Percentiles rank a stretch among this genome's conserved stretches.
Evolutionary conservation across 148 eudicot genomes (phyloP).

Genomic region (Fagopyrum homotropicum): DNA sequence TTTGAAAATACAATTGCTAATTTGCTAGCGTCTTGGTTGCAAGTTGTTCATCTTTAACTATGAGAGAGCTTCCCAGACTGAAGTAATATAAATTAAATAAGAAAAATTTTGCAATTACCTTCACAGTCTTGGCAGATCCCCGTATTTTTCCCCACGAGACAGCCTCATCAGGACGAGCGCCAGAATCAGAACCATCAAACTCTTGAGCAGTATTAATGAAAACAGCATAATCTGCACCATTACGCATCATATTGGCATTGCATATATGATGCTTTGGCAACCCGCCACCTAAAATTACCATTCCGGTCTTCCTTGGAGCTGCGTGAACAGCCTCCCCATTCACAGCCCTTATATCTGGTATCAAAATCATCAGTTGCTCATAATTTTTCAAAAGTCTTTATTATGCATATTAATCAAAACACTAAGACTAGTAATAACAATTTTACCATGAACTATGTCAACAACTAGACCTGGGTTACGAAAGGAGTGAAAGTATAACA

Average conservation of each 20-base stretch:
- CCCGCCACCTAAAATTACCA: conserved; percentile 87
- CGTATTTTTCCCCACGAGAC: conserved; percentile 93
- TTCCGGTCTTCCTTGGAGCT: conserved; percentile 75
- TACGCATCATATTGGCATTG: conserved; percentile 94
- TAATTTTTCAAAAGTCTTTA: neutral
- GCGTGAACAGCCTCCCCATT: conserved; percentile 85
- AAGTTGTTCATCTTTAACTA: neutral
- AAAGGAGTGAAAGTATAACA: conserved; percentile 82
- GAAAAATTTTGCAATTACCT: conserved; percentile 29
- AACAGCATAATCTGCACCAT: conserved; percentile 87
- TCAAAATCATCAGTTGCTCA: neutral
- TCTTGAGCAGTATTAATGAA: conserved; percentile 93
- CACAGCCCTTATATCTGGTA: conserved; percentile 74
- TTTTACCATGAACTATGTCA: conserved; percentile 78
- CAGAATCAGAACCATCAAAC: conserved; percentile 90
- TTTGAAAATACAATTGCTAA: neutral
- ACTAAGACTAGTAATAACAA: neutral
- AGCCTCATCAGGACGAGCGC: conserved; percentile 95
- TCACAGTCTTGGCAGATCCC: conserved; percentile 69
- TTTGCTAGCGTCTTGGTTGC: neutral
- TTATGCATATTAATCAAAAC: no score
- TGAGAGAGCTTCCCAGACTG: neutral
- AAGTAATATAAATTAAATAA: neutral
- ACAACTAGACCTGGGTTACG: conserved; percentile 69
- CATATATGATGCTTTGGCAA: conserved; percentile 87